A percentile compares a stretch with the other conserved stretches of the same genome.
Evolutionary conservation across 345 rosid species (phyloP).

Genomic region (Clausena lansium): DNA sequence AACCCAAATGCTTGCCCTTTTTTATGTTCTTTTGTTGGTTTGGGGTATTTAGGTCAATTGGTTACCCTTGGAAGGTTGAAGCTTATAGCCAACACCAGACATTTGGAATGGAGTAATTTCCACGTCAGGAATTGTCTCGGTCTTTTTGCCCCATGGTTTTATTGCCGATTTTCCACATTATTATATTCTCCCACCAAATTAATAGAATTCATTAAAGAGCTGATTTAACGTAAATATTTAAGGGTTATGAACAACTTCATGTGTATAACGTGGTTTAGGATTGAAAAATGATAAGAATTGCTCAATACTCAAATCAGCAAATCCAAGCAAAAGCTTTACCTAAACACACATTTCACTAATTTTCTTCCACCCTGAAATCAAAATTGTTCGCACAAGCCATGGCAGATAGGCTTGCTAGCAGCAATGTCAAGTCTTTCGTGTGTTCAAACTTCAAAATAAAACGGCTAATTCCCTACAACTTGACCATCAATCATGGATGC

Average conservation of each 20-base stretch:
- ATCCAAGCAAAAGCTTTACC: background rate
- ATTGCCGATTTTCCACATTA: background rate
- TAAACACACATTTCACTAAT: background rate
- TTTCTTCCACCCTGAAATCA: background rate
- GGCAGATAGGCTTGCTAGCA: background rate
- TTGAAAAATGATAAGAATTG: background rate
- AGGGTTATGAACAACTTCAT: background rate
- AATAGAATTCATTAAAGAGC: background rate
- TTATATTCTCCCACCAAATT: background rate
- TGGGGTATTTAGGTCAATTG: background rate
- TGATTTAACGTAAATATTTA: background rate
- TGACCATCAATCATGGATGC: background rate
- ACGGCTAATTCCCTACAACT: background rate
- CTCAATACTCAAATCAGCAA: background rate
- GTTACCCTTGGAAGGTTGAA: background rate
- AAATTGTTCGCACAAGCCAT: background rate
- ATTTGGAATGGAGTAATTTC: constrained; percentile 28
- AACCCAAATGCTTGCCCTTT: background rate
- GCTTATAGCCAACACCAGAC: background rate
- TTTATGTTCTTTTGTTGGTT: background rate
- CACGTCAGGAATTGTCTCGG: constrained; percentile 26
- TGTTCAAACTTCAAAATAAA: background rate
- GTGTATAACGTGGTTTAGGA: background rate
- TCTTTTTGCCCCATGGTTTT: background rate
- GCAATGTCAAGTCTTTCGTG: background rate